Conservation (phyloP, 345 rosid species). For the Populus davidiana region DNA sequence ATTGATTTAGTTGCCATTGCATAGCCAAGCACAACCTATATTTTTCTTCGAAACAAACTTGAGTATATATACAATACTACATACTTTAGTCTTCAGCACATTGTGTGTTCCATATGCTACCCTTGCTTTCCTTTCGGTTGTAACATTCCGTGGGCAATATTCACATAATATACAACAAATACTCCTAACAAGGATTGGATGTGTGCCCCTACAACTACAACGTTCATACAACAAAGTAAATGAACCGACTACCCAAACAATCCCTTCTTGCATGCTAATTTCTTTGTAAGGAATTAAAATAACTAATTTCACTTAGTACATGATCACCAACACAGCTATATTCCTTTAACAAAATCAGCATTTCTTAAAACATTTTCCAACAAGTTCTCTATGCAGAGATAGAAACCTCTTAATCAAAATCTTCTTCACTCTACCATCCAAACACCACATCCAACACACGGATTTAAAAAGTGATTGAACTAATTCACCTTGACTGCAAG, state of each 20-base stretch:
- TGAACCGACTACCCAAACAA: neutral
- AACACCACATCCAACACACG: neutral
- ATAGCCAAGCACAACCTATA: neutral
- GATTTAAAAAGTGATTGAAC: neutral
- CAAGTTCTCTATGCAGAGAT: neutral
- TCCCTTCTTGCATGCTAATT: neutral
- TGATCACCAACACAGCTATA: neutral
- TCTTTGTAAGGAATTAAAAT: neutral
- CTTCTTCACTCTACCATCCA: neutral
- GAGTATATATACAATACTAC: neutral
- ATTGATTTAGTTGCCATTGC: neutral
- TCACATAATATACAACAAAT: neutral
- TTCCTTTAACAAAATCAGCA: neutral
- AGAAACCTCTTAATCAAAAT: neutral
- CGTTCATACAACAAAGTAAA: neutral
- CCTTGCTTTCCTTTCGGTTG: neutral
- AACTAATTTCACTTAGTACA: neutral
- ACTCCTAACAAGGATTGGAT: neutral
- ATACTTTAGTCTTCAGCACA: neutral
- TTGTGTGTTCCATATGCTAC: neutral
- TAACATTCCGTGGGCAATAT: neutral
- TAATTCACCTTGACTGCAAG: conserved; percentile 83
- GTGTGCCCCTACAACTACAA: neutral
- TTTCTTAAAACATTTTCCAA: neutral
- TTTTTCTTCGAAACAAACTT: neutral